phyloP scores from a whole-genome alignment of 805 yeast genomes.

The Metschnikowia henanensis region DNA sequence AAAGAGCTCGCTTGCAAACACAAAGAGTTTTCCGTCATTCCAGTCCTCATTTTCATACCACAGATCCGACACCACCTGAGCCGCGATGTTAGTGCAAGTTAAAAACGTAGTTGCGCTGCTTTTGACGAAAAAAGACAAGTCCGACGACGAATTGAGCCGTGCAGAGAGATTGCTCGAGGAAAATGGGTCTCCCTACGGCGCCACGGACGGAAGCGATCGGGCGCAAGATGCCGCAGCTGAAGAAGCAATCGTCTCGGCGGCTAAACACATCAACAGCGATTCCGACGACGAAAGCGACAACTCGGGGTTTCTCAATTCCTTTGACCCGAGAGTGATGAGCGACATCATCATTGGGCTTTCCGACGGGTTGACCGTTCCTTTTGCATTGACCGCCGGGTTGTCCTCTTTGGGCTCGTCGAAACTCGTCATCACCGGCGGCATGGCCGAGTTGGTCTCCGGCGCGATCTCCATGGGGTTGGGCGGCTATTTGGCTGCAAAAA shows the following conservation, averaged over 20 bases:
- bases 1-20: too few species aligned
- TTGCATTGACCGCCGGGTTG: constrained; percentile 95
- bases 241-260: constrained; percentile 35
- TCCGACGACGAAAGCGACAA: constrained; percentile 18
- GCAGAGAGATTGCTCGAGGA: constrained; percentile 33
- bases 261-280: constrained; percentile 24
- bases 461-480: constrained; percentile 98
- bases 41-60: too few species aligned
- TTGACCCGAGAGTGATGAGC: constrained; percentile 92
- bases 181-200: constrained; percentile 39
- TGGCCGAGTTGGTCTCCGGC: constrained; percentile 96
- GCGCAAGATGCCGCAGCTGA: constrained; percentile 36
- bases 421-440: constrained; percentile 95
- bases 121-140: constrained; percentile 21
- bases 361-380: constrained; percentile 98
- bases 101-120: constrained; percentile 36
- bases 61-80: not conserved
- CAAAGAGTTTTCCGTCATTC: too few species aligned
- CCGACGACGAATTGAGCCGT: constrained; percentile 29
- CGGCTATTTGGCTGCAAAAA: constrained; percentile 92
- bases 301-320: constrained; percentile 46
- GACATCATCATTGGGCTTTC: constrained; percentile 92
- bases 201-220: constrained; percentile 32
- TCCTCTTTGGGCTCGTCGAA: constrained; percentile 87
- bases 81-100: constrained; percentile 20